Evolutionary conservation across 176 grass and related monocot genomes (phyloP), one percentile per base, ranked within the genome.

Genomic region (Metroxylon sagu): DNA sequence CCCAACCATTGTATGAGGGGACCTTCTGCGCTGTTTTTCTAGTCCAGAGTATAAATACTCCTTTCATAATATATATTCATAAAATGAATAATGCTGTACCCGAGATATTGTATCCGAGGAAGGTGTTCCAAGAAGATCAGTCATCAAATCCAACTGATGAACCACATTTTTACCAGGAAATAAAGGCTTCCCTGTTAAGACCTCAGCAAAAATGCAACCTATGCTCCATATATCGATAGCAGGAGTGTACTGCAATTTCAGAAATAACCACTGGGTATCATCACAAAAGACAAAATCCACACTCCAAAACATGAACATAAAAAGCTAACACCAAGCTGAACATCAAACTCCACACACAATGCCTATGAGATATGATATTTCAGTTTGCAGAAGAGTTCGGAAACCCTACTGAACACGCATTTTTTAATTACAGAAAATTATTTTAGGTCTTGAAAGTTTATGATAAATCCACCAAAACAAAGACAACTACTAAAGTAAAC

Each of bases 141-240:
- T 97, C 79, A 97, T 97, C 73, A 97, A 83, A 76, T 97, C 93
- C 67, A 97, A 78, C 66, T 97, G 87, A 54, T 97, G 93, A 80
- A 97, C 93, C 18, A 97, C 93, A 88, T 97, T 97, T 83, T 97
- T 97, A 14, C 93, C 93, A 53, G 93, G 93, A 66, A 97, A 97
- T 59, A 97, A 85, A 70, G 93, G 93, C 67, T 91, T 97, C 64
- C 93, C 93, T 29, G 84, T 88, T 60, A 97, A 78, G 58, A 97
- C 61, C 60, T 97, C 93, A 14, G 93, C 87, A 77, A 97, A 97
- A 76, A 97, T 97, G 84, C 93, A 97, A 68, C 93, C 93, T 50
- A 97, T 97, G 65, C 93, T 97, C 93, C 93, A 97, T 39, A 87
- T 88, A 77, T 97, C 93, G 71, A 97, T 88, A 65, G 93, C 93